phyloP scores from a whole-genome alignment of 83 land plant genomes.

The Diphasiastrum complanatum region DNA sequence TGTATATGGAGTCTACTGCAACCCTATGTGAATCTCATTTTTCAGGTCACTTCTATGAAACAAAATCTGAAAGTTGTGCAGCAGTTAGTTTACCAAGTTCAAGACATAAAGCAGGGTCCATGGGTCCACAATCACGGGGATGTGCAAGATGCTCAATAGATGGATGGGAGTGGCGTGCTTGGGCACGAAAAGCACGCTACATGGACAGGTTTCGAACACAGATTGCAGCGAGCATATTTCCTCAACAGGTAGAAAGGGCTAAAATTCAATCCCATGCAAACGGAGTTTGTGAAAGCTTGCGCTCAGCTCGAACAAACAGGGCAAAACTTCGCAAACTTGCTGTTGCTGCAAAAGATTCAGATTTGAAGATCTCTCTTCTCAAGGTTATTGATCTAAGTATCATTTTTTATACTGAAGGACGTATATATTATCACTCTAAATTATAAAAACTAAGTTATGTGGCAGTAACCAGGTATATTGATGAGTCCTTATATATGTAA shows the following conservation, averaged over 20 bases:
- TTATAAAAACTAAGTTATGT: too few species aligned
- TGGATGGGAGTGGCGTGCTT: conserved; percentile 84
- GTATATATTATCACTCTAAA: neutral
- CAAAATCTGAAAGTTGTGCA: too few species aligned
- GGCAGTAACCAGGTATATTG: too few species aligned
- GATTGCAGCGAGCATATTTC: conserved; percentile 13
- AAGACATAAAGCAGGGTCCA: too few species aligned
- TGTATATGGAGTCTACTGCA: too few species aligned
- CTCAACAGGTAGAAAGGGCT: neutral
- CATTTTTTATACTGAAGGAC: neutral
- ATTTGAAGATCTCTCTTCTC: conserved; percentile 71
- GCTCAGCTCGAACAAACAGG: conserved; percentile 90
- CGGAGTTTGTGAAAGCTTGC: conserved; percentile 29
- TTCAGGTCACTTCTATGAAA: too few species aligned
- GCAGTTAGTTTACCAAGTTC: too few species aligned
- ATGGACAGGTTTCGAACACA: conserved; percentile 40
- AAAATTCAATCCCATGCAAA: conserved; percentile 27
- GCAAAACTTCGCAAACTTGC: conserved; percentile 76
- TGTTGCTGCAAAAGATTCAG: conserved; percentile 88
- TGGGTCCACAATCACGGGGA: conserved; percentile 54
- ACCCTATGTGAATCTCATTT: too few species aligned
- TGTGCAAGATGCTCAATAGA: conserved; percentile 83
- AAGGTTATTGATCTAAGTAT: conserved; percentile 40
- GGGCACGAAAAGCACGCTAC: conserved; percentile 54
- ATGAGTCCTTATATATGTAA: too few species aligned